phyloP scores from a whole-genome alignment of 495 filamentous ascomycete species.

The Aspergillus campestris region DNA sequence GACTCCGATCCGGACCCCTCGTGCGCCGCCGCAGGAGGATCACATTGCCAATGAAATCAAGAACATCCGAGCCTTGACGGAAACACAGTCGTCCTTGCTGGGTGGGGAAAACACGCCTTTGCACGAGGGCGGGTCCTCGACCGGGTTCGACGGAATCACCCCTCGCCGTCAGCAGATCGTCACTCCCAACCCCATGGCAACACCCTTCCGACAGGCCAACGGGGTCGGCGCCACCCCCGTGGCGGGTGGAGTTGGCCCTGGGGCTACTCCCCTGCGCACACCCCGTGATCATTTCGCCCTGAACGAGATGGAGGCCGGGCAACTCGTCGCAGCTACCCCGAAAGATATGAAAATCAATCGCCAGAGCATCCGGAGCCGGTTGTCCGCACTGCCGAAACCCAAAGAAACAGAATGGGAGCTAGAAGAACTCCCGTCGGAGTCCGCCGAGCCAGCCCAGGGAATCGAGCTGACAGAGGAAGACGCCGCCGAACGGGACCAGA shows the following conservation, averaged over 20 bases:
- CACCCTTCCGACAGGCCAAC: conserved; percentile 66
- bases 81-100: conserved; percentile 90
- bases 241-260: conserved; percentile 46
- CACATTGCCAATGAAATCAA: conserved; percentile 92
- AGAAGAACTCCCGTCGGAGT: conserved; percentile 77
- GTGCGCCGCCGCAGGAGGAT: conserved; percentile 86
- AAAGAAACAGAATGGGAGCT: conserved; percentile 88
- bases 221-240: conserved; percentile 68
- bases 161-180: conserved; percentile 72
- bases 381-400: conserved; percentile 82
- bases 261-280: conserved; percentile 84
- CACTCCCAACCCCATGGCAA: conserved; percentile 93
- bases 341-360: conserved; percentile 65
- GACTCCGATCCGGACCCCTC: conserved; percentile 85
- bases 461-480: conserved; percentile 67
- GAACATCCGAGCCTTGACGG: conserved; percentile 86
- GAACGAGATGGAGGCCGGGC: conserved; percentile 55
- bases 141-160: conserved; percentile 79
- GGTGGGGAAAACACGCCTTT: conserved; percentile 92
- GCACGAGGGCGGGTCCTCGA: conserved; percentile 70
- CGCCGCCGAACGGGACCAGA: conserved; percentile 69
- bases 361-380: conserved; percentile 55
- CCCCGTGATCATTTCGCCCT: conserved; percentile 84
- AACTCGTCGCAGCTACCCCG: conserved; percentile 67
- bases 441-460: conserved; percentile 48